Base-by-base conservation (phyloP, 2,329 filamentous ascomycete species). In the Trichoderma afroharzianum region DNA sequence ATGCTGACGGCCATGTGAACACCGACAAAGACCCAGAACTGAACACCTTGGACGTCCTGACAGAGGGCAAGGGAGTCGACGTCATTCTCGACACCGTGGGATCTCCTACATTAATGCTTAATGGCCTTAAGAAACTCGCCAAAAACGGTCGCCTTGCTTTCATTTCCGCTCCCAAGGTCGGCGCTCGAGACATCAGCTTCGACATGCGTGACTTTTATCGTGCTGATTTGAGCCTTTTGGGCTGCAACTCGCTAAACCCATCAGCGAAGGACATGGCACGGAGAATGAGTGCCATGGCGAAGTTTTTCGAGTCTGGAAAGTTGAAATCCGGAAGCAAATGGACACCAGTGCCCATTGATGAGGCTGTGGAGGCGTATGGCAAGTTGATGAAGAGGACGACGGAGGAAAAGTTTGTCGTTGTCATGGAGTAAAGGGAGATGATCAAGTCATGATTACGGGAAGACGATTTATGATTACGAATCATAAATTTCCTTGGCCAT, bases 121-220 rank as follows among this genome's bases (percentile, higher is more conserved):
- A 53, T 2, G 53, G 26, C 8, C 26, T 71, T 3, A 66, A 66
- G 47, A 71, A 59, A 21, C 61, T 71, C 24, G 62, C 61, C 11
- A 71, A 64, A 18, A 50, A 50, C 3, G 68, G 68, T 6, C 68
- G 68, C 3, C 62, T 71, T 47, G 68, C 50, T 18, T 71, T 71
- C 18, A 71, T 71, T 30, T 63, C 68, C 2, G 68, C 68, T 11
- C 71, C 68, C 28, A 71, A 66, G 32, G 24, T 26, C 5, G 71
- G 68, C 15, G 32, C 36, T 2, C 26, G 63, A 30, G 68, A 72
- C 12, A 39, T 72, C 4, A 59, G 18, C 28, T 50, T 72, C 39
- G 71, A 72, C 18, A 72, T 72, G 68, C 71, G 71, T 11, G 26
- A 57, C 26, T 72, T 72, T 64, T 72, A 72, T 57, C 68, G 71